Base-by-base conservation (phyloP, 2,329 filamentous ascomycete genomes). In the Hymenotorrendiella dingleyae region DNA sequence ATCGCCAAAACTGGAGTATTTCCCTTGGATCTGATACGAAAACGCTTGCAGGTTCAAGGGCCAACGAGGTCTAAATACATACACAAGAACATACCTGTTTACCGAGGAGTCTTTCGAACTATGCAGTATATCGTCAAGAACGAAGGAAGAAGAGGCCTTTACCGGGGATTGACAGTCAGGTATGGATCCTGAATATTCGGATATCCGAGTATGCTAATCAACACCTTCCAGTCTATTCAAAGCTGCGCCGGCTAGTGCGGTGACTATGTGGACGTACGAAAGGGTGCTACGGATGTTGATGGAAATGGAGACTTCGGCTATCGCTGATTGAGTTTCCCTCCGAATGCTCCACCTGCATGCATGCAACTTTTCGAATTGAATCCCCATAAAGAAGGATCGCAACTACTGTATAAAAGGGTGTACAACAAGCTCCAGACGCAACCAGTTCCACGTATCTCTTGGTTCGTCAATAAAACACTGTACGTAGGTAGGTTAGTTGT, bases 31-130 rank as follows among this genome's bases (percentile, higher is more conserved):
- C 79, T 95, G 21, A 87, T 96, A 26, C 73, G 93, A 52, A 98
- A 97, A 70, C 74, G 93, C 35, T 74, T 98, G 53, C 93, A 98
- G 66, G 89, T 98, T 3, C 93, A 98, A 64, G 93, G 93, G 0
- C 93, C 93, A 1, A 94, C 85, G 47, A 73, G 90, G 48, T 67
- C 67, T 27, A 72, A 72, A 50, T 98, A 96, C 62, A 80, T 91
- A 12, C 85, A 94, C 64, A 77, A 79, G 56, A 88, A 94, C 58
- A 95, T 97, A 8, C 93, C 93, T 1, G 80, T 84, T 54, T 97
- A 96, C 59, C 71, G 68, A 4, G 73, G 72, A 11, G 78, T 94
- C 0, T 55, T 79, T 4, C 70, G 69, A 33, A 86, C 87, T 0
- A 70, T 95, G 48, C 62, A 62, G 43, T 67, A 72, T 48, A 94